Evolutionary conservation across 805 yeast genomes (phyloP), one percentile per base, ranked within the genome.

Genomic region (Lipomyces orientalis): DNA sequence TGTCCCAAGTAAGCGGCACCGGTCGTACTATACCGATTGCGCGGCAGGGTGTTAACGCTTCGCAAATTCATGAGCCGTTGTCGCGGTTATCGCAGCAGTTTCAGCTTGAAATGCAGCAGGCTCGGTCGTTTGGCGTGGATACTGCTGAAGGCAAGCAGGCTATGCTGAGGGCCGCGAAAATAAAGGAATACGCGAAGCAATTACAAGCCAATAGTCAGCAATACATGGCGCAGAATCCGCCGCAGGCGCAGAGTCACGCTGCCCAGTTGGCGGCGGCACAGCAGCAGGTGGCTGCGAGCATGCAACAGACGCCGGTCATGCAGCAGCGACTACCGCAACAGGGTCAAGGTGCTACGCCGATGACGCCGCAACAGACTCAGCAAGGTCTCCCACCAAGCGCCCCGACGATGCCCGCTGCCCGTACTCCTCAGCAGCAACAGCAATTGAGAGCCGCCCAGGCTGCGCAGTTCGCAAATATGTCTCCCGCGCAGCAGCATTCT

Each of bases 401-500:
- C 51, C 49, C 70, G 51, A 49, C 59, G 22, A 37, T 54, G 31
- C 54, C 60, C 10, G 59, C 55, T 57, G 56, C 58, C 59, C 29
- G 62, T 43, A 54, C 55, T 9, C 46, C 59, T 19, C 64, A 58
- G 25, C 71, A 63, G 29, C 64, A 54, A 43, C 69, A 62, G 35
- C n/a, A 31, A n/a, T 58, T 49, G 14, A 61, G 54, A 34, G 58
- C 56, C 64, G 66, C 56, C 14, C 64, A 67, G 34, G 68, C 67
- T 2, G 55, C 43, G 19, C 70, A 63, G 62, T 65, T 65, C 46
- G 65, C 62, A 29, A 51, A 58, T 25, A 62, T 69, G 67, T 33
- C 70, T 10, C 68, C 69, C 1, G 65, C 66, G 14, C 68, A 68
- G 43, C 73, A 70, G 62, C 70, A 65, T 37, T 46, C 68, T 2